Evolutionary conservation across 1,284 basidiomycete species (phyloP).

Genomic region (Trametes pubescens): DNA sequence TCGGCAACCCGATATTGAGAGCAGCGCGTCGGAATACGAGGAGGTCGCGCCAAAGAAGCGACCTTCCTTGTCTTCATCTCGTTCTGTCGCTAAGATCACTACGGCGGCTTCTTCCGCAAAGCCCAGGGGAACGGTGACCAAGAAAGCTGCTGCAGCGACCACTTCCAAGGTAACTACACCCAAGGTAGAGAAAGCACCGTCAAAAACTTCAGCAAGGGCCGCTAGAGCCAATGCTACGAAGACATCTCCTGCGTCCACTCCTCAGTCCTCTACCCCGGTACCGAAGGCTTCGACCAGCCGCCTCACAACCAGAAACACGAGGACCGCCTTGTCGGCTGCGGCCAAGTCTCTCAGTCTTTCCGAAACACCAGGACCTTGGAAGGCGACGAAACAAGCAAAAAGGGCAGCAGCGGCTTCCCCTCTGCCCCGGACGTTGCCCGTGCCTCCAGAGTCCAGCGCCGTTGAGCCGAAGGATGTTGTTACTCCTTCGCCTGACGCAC

Average conservation of each 20-base stretch:
- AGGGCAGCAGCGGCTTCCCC: neutral
- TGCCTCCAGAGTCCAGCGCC: no score
- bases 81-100: neutral
- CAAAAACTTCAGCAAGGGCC: slow-evolving; percentile 4
- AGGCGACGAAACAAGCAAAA: neutral
- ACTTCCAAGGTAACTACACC: slow-evolving; percentile 2
- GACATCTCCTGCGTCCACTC: neutral
- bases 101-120: neutral
- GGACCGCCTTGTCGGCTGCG: neutral
- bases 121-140: neutral
- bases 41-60: slow-evolving; percentile 19
- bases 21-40: slow-evolving; percentile 24
- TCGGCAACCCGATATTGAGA: slow-evolving; percentile 9
- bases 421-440: neutral
- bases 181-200: slow-evolving; percentile 8
- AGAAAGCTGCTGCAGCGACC: neutral
- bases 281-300: neutral
- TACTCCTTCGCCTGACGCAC: neutral
- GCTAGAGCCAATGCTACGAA: neutral
- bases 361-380: neutral
- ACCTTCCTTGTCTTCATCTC: slow-evolving; percentile 12
- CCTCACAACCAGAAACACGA: neutral
- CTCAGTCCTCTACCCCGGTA: neutral
- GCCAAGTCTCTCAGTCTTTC: neutral
- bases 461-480: no score